Evolutionary conservation across 2,329 filamentous ascomycete species (phyloP), one percentile per base, ranked within the genome.

Genomic region (Ophiostoma quercus): DNA sequence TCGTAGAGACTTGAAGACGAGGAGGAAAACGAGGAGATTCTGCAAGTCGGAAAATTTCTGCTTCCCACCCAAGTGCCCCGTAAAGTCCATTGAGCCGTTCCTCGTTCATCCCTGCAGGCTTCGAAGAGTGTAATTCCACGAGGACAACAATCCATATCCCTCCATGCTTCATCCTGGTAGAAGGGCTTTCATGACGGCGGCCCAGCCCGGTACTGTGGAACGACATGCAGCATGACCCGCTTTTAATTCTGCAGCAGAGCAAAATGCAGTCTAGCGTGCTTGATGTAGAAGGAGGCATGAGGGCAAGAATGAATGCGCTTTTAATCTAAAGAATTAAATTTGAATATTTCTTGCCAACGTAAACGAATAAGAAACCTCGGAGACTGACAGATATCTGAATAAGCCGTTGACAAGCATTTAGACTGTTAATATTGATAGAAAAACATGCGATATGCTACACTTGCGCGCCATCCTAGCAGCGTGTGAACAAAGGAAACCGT

Each of bases 91-190:
- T 3, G 7, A 19, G 16, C 19, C 22, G n/a, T 12, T 57, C n/a
- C n/a, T 25, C 51, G 8, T 11, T 16, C n/a, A 57, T 57, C 51
- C 51, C 22, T 57, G n/a, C 51, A n/a, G 2, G 1, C 19, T 16
- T 47, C 16, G 2, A 47, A 19, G 16, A 7, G 43, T 47, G 43
- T 47, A n/a, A n/a, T 47, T 3, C 2, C 19, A n/a, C 16, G 19
- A 47, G 16, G 43, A 47, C 19, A 8, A 47, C 43, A 47, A 47
- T 16, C 19, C 16, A 47, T 8, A 57, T 12, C 57, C 11, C 25
- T 62, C 14, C 57, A 62, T 62, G 25, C 57, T 65, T 37, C 62
- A 65, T 65, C 62, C 62, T 65, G 34, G 62, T 16, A 63, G 57
- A 63, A 62, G 25, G 57, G 25, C 12, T 32, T 19, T n/a, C 43